A percentile compares a stretch with the other conserved stretches of the same genome.
Evolutionary conservation across 495 filamentous ascomycete species (phyloP).

Genomic region (Margaritispora aquatica): DNA sequence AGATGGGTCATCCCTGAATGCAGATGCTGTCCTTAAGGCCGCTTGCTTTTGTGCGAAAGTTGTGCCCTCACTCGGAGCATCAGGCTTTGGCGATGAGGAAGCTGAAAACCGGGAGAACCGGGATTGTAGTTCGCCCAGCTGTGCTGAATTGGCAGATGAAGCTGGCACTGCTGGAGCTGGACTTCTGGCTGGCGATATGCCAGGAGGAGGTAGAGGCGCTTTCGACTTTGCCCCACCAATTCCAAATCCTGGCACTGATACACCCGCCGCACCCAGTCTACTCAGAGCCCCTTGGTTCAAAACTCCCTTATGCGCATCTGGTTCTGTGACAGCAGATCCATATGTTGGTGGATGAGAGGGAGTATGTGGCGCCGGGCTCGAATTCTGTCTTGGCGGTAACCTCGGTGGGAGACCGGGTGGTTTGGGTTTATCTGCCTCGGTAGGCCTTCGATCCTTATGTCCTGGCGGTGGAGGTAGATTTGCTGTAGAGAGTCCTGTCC

Average conservation of each 20-base stretch:
- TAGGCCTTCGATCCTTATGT: conserved; percentile 38
- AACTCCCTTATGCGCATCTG: conserved; percentile 31
- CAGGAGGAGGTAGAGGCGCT: conserved; percentile 12
- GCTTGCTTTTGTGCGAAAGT: conserved; percentile 56
- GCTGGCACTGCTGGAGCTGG: conserved; percentile 9
- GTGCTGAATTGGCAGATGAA: conserved; percentile 17
- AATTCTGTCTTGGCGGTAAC: conserved; percentile 63
- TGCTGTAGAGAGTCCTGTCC: conserved; percentile 61
- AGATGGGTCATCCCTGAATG: conserved; percentile 49
- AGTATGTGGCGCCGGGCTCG: conserved; percentile 35
- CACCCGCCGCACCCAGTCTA: conserved; percentile 67
- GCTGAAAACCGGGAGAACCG: conserved; percentile 27
- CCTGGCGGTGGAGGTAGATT: conserved; percentile 68
- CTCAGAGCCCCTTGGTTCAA: conserved; percentile 64
- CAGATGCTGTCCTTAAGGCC: conserved; percentile 49
- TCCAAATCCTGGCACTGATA: conserved; percentile 76
- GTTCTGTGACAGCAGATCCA: conserved; percentile 15
- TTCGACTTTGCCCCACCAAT: conserved; percentile 44
- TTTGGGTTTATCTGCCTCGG: conserved; percentile 24
- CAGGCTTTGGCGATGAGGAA: conserved; percentile 23
- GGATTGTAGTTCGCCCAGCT: conserved; percentile 61
- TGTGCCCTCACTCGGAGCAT: conserved; percentile 42
- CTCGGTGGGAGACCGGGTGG: conserved; percentile 61
- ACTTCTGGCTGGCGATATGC: conserved; percentile 5
- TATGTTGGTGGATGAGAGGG: conserved; percentile 50